phyloP scores from a whole-genome alignment of 768 basidiomycete species.

The Trametes coccinea region DNA sequence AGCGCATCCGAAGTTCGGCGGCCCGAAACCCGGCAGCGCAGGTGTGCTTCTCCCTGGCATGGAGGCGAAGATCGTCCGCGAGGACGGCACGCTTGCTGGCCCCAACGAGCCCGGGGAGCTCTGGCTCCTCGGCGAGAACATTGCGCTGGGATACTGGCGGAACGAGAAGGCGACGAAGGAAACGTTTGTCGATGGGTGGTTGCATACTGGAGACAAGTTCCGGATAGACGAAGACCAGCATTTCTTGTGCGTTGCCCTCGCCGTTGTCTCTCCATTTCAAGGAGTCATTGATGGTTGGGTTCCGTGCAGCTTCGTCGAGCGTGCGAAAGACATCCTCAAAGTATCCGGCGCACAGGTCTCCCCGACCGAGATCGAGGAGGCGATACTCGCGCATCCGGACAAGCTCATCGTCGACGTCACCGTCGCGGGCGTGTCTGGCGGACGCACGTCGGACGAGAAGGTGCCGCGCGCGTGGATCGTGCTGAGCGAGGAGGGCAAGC shows the following conservation, averaged over 20 bases:
- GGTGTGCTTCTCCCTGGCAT: constrained; percentile 66
- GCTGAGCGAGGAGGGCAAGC: constrained; percentile 55
- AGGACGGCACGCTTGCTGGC: constrained; percentile 56
- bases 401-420: constrained; percentile 62
- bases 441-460: constrained; percentile 69
- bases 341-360: constrained; percentile 81
- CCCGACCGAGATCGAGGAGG: constrained; percentile 74
- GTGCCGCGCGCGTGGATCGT: constrained; percentile 81
- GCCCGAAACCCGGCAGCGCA: constrained; percentile 34
- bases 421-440: constrained; percentile 75
- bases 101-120: constrained; percentile 67
- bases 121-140: constrained; percentile 53
- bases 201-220: constrained; percentile 74
- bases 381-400: constrained; percentile 60
- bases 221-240: constrained; percentile 57
- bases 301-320: constrained; percentile 62
- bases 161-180: constrained; percentile 65
- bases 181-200: constrained; percentile 71
- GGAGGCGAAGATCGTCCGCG: constrained; percentile 61
- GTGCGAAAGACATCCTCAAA: constrained; percentile 83
- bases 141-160: constrained; percentile 72
- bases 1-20: constrained; percentile 48
- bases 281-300: background rate
- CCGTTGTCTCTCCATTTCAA: no score
- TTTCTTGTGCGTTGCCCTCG: constrained; percentile 54